Base-by-base conservation (phyloP, 495 filamentous ascomycete genomes). In the Beverwykella pulmonaria region DNA sequence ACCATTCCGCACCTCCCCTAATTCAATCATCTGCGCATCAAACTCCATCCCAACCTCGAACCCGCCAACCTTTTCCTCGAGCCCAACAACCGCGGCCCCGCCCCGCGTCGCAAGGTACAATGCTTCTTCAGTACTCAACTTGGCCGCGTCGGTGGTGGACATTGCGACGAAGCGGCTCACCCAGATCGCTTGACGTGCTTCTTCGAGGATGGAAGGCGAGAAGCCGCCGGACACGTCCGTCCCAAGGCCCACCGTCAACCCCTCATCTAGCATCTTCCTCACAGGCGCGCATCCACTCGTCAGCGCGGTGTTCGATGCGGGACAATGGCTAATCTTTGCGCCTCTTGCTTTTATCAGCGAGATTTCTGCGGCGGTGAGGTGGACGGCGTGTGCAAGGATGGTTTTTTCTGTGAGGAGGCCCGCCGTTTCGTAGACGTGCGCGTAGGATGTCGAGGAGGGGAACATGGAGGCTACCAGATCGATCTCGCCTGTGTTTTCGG, bases 211-310 rank as follows among this genome's bases (percentile, higher is more conserved):
- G 70, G 84, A 88, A 5, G 88, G 79, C 41, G 83, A 89, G 70
- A 92, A 97, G 10, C 94, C 94, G 12, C 93, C 94, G 68, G 84
- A 88, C 12, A 97, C 84, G 75, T 98, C 94, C 0, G 92, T 98
- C 0, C 94, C 94, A 0, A 98, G 76, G 0, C 94, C 94, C 4
- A 95, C 86, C 0, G 82, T 83, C 46, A 98, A 79, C 0, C 92
- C 92, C 39, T 81, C 81, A 23, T 92, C 82, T n/a, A 96, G 76
- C 59, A 96, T 74, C 68, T 80, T 78, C 19, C 93, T 80, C 0
- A 98, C 88, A 17, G 82, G 85, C 5, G 89, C 89, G 22, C 86
- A 79, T 0, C 94, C 94, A 15, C 84, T 88, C 1, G 89, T 88
- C 22, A 98, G 79, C 2, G 89, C 86, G 0, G 86, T 86, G 76